A percentile compares a stretch with the other conserved stretches of the same genome.
Evolutionary conservation across 2,329 filamentous ascomycete genomes (phyloP).

Genomic region (Exophiala aquamarina): DNA sequence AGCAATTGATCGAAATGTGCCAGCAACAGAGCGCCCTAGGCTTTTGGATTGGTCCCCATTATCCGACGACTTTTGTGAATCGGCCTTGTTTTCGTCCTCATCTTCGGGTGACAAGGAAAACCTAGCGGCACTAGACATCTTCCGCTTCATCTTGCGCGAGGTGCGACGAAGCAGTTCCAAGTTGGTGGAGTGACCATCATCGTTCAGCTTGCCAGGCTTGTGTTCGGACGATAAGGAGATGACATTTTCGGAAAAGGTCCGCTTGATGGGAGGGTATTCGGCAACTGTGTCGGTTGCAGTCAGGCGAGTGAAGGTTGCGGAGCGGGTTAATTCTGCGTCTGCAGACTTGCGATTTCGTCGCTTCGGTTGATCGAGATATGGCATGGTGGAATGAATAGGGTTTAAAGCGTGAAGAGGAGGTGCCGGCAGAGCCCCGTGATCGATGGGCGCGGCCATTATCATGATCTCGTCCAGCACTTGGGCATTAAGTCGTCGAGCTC

Average conservation of each 20-base stretch:
- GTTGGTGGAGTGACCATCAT: constrained; percentile 21
- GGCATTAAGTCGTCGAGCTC: no score
- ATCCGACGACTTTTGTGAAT: constrained; percentile 19
- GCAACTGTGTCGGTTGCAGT: constrained; percentile 39
- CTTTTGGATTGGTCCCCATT: constrained; percentile 39
- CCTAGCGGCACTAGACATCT: constrained; percentile 31
- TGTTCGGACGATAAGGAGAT: constrained; percentile 39
- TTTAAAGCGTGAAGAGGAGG: constrained; percentile 20
- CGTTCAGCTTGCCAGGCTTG: constrained; percentile 16
- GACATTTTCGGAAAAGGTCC: constrained; percentile 51
- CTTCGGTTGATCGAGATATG: constrained; percentile 4
- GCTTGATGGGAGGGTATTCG: constrained; percentile 42
- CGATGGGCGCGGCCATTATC: constrained; percentile 4
- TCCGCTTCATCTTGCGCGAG: constrained; percentile 29
- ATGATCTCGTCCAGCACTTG: constrained; percentile 1
- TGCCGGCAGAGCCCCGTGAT: constrained; percentile 17
- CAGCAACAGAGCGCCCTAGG: constrained; percentile 47
- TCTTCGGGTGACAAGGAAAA: constrained; percentile 37
- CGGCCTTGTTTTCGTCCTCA: constrained; percentile 32
- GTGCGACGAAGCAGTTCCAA: constrained; percentile 27
- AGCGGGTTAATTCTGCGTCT: constrained; percentile 44
- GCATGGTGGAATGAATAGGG: constrained; percentile 13
- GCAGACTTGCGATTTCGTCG: constrained; percentile 3
- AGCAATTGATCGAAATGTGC: constrained; percentile 50
- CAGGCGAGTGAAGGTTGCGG: constrained; percentile 61